phyloP scores from a whole-genome alignment of 192 early-diverging fungal genomes.

The Coemansia sp. region DNA sequence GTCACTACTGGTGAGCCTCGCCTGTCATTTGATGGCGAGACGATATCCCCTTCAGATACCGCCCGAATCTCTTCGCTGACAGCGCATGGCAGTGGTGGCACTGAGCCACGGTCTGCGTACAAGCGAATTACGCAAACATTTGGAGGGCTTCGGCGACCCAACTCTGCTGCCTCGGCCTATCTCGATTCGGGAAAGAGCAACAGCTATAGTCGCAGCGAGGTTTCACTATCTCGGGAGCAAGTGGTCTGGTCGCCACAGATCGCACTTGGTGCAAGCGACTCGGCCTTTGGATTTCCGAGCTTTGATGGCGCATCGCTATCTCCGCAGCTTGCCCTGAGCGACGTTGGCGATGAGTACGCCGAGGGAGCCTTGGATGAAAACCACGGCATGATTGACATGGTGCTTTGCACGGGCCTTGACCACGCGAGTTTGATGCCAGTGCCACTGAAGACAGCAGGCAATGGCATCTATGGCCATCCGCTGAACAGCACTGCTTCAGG shows the following conservation, averaged over 20 bases:
- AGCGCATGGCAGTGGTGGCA: slow-evolving; percentile 9
- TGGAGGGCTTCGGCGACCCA: slow-evolving; percentile 27
- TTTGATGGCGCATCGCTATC: slow-evolving; percentile 5
- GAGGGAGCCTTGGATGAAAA: slow-evolving; percentile 1
- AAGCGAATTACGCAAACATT: slow-evolving; percentile 21
- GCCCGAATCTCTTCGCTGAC: slow-evolving; percentile 35
- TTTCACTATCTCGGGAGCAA: slow-evolving; percentile 45
- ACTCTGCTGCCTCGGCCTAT: slow-evolving; percentile 17
- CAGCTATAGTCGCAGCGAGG: slow-evolving; percentile 38
- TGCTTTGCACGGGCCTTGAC: not conserved
- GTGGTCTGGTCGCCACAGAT: slow-evolving; percentile 57
- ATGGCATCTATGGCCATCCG: not conserved
- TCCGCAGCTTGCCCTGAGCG: slow-evolving; percentile 16
- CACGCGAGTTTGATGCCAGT: slow-evolving; percentile 7
- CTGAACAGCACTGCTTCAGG: not conserved
- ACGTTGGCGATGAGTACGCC: slow-evolving; percentile 30
- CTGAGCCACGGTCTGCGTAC: slow-evolving; percentile 10
- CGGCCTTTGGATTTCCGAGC: slow-evolving; percentile 25
- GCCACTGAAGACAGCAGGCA: not conserved
- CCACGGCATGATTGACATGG: slow-evolving; percentile 7
- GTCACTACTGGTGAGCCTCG: slow-evolving; percentile 24
- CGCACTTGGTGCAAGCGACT: slow-evolving; percentile 19
- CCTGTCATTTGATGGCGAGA: slow-evolving; percentile 51
- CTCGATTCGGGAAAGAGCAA: slow-evolving; percentile 22
- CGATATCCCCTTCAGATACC: slow-evolving; percentile 23